Evolutionary conservation across 345 rosid genomes (phyloP), one percentile per base, ranked within the genome.

Genomic region (Chamaenerion angustifolium): DNA sequence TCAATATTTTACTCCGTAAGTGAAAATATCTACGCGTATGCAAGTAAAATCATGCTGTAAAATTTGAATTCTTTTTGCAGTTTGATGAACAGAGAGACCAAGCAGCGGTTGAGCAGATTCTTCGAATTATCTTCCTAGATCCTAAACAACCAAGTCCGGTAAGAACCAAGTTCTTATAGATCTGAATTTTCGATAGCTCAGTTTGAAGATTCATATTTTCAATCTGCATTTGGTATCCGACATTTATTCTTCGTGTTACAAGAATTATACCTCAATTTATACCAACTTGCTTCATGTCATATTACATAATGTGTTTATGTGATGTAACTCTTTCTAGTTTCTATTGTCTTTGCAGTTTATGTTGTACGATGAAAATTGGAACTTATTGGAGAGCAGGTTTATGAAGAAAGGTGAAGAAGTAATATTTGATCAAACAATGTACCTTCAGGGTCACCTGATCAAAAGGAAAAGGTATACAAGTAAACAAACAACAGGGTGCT

Each of bases 41-140:
- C 37, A 31, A 31, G 37, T 31, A 8, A 31, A 31, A 31, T 1
- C 10, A 8, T 1, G 37, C 37, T 1, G 37, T 31, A 31, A 31
- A 31, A 8, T 3, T 4, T 31, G 3, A 1, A 3, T 31, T 21
- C 8, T 31, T 18, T 60, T 37, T 40, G 27, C 88, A 83, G 93
- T 83, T 83, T 65, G 85, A 83, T 15, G 93, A 80, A 59, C 84
- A 74, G 61, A 83, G 64, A 64, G 93, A 83, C 56, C 76, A 77
- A 63, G 82, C 67, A 14, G 65, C 79, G 3, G 75, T 78, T 21
- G 85, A 83, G 66, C 87, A 80, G 49, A 77, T 83, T 54, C 48
- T 80, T 48, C 73, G 66, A 37, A 88, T 83, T 45, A 65, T 77
- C 59, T 83, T 83, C 63, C 76, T 80, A 12, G 88, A 83, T 56